Conservation (phyloP, 1,284 basidiomycete genomes). For the Cutaneotrichosporon dermatis region DNA sequence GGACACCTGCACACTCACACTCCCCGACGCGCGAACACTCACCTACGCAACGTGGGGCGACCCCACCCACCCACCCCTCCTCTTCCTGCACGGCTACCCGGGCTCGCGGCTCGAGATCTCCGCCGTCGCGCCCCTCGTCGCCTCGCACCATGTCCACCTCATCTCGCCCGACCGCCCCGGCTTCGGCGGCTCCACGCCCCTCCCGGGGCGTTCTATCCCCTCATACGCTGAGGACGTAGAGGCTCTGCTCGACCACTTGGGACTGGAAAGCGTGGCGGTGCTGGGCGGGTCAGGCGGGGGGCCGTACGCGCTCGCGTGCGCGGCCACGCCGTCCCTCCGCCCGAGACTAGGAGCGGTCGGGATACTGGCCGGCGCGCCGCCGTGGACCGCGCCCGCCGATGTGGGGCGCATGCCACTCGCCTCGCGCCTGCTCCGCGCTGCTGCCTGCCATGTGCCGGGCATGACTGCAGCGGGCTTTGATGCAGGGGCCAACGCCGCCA, state of each 20-base stretch:
- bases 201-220: background rate
- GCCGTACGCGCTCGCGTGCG: conserved; percentile 17
- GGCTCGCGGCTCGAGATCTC: conserved; percentile 13
- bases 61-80: background rate
- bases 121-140: background rate
- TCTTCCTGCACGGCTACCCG: conserved; percentile 17
- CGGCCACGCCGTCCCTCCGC: background rate
- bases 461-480: background rate
- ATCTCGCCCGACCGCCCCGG: conserved; percentile 18
- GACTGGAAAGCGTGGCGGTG: background rate
- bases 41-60: conserved; percentile 9
- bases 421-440: background rate
- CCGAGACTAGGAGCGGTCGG: background rate
- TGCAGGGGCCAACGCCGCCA: background rate
- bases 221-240: conserved; percentile 6
- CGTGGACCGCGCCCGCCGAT: conserved; percentile 3
- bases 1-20: background rate
- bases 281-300: conserved; percentile 16
- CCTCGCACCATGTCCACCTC: conserved; percentile 1
- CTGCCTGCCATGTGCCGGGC: background rate
- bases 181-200: conserved; percentile 8
- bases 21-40: conserved; percentile 7
- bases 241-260: conserved; percentile 8
- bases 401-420: background rate
- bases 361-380: conserved; percentile 12